Evolutionary conservation across 2,329 filamentous ascomycete genomes (phyloP), one percentile per base, ranked within the genome.

Genomic region (Colletotrichum lentis): DNA sequence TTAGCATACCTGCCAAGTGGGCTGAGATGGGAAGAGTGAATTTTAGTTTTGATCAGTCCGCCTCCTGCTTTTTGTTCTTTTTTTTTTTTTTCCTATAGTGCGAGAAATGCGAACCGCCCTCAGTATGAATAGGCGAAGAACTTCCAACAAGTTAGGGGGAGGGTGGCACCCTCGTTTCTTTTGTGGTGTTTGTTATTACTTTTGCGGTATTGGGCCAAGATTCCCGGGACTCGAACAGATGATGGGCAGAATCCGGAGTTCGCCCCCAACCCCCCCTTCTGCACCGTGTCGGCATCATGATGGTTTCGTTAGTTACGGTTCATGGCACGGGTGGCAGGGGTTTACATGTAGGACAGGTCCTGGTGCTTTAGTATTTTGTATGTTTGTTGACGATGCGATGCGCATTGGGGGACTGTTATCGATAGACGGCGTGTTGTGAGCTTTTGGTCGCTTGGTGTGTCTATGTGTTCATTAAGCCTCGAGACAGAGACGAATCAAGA

Each of bases 101-200:
- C 56, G 37, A 35, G 24, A 16, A 27, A n/a, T 37, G 20, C 27
- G n/a, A 58, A 10, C 8, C 56, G 31, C 56, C 56, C 56, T 58
- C 10, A 49, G 27, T 35, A 58, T 49, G 56, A 35, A 47, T 37
- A 47, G 56, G 43, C 43, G 43, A 46, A 58, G 43, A 49, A 58
- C 27, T 8, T 58, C 22, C 11, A 24, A 46, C 41, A 47, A 22
- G 27, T 39, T 24, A 20, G 31, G 31, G n/a, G 1, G 35, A 22
- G 6, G 16, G 31, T 5, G 27, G 18, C 37, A 12, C 31, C 31
- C 50, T 53, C 12, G 11, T n/a, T 47, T 20, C 16, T 46, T 58
- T 24, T 35, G 31, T 35, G 31, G 8, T 8, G 31, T 35, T 16
- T 41, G 41, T 35, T 58, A n/a, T 24, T 37, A 14, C 37, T 10